Conservation (phyloP, 2,329 filamentous ascomycete genomes). For the Aspergillus pseudoterreus region DNA sequence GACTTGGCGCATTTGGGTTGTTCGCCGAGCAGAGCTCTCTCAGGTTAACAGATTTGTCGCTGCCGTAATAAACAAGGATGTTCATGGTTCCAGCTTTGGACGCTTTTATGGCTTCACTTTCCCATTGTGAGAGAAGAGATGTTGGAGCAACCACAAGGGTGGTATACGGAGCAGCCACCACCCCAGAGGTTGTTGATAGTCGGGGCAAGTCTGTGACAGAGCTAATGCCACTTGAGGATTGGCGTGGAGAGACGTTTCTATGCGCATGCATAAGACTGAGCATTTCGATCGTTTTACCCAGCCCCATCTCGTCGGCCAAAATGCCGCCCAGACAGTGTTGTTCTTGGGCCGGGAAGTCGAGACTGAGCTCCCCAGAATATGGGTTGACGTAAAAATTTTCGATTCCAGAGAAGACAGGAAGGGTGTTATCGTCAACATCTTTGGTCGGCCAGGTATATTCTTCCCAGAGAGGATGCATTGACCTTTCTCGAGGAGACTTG, state of each 20-base stretch:
- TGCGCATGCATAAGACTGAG: slow-evolving; percentile 87
- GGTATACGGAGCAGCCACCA: slow-evolving; percentile 75
- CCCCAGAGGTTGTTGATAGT: slow-evolving; percentile 54
- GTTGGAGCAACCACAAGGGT: slow-evolving; percentile 96
- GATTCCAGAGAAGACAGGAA: slow-evolving; percentile 64
- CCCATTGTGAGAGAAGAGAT: slow-evolving; percentile 95
- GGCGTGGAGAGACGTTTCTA: slow-evolving; percentile 51
- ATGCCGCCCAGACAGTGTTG: slow-evolving; percentile 93
- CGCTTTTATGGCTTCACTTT: slow-evolving; percentile 88
- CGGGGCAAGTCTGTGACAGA: slow-evolving; percentile 62
- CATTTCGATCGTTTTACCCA: slow-evolving; percentile 99
- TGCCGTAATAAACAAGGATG: slow-evolving; percentile 86
- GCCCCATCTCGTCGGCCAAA: slow-evolving; percentile 91
- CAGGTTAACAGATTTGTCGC: slow-evolving; percentile 75
- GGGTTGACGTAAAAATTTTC: slow-evolving; percentile 90
- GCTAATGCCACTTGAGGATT: slow-evolving; percentile 24
- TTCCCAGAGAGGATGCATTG: slow-evolving; percentile 97
- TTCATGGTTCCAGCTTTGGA: slow-evolving; percentile 80
- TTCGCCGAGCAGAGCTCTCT: slow-evolving; percentile 71
- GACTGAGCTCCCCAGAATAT: slow-evolving; percentile 88
- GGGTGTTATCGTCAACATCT: slow-evolving; percentile 76
- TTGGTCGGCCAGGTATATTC: slow-evolving; percentile 86
- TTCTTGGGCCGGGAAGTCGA: slow-evolving; percentile 89
- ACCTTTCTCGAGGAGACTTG: slow-evolving; percentile 65
- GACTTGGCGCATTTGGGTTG: slow-evolving; percentile 76